phyloP scores from a whole-genome alignment of 176 grass and related monocot genomes.

The Eragrostis nindensis region DNA sequence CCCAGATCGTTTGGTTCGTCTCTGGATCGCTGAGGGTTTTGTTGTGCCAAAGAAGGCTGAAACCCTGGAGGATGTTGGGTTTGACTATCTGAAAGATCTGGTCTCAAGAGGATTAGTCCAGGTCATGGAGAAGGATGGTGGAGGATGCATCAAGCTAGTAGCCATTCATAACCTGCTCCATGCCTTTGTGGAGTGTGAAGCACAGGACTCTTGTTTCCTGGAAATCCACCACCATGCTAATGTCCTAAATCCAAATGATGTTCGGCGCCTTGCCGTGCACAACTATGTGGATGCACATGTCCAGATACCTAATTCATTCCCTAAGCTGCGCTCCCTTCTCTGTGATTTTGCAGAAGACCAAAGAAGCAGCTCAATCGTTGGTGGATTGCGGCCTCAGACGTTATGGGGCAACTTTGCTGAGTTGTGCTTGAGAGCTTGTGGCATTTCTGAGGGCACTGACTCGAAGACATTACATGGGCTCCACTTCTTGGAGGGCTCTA shows the following conservation, averaged over 20 bases:
- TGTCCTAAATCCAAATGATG: slow-evolving; percentile 35
- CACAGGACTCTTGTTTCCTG: slow-evolving; percentile 48
- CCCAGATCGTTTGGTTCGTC: slow-evolving; percentile 38
- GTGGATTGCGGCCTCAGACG: slow-evolving; percentile 18
- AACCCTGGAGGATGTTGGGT: slow-evolving; percentile 44
- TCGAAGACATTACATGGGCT: slow-evolving; percentile 33
- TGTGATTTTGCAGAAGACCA: slow-evolving; percentile 57
- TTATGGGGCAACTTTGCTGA: slow-evolving; percentile 38
- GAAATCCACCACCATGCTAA: slow-evolving; percentile 47
- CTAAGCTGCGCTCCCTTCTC: slow-evolving; percentile 54
- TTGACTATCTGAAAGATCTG: slow-evolving; percentile 46
- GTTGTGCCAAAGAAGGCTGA: slow-evolving; percentile 38
- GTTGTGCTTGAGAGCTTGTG: slow-evolving; percentile 40
- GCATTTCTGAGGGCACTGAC: not conserved
- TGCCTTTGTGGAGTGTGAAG: slow-evolving; percentile 48
- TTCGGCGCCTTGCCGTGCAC: slow-evolving; percentile 50
- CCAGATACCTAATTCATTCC: slow-evolving; percentile 44
- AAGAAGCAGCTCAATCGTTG: slow-evolving; percentile 33
- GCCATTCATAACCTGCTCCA: slow-evolving; percentile 49
- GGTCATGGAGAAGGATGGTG: slow-evolving; percentile 44
- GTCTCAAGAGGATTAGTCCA: slow-evolving; percentile 48
- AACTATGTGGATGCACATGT: slow-evolving; percentile 42
- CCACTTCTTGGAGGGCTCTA: slow-evolving; percentile 45
- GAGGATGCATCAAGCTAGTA: slow-evolving; percentile 45
- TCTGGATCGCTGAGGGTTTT: slow-evolving; percentile 58